Conservation (phyloP, 495 filamentous ascomycete species). For the Cudoniella acicularis region DNA sequence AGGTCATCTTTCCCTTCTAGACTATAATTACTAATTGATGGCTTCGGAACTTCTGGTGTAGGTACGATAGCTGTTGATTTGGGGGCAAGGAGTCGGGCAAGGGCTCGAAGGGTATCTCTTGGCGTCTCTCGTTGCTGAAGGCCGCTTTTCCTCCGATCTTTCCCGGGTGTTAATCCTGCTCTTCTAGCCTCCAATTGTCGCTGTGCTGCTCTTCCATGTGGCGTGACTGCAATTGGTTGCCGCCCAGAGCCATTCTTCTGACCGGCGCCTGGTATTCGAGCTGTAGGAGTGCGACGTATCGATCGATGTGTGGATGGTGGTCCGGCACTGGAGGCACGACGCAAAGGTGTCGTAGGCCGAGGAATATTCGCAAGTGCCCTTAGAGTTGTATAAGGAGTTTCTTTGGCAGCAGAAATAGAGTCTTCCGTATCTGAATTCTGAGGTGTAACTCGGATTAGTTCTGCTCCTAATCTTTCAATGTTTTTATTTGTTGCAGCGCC, state of each 20-base stretch:
- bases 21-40: background rate
- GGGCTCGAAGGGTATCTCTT: conserved; percentile 61
- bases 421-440: conserved; percentile 29
- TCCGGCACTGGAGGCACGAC: conserved; percentile 30
- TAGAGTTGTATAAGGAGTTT: conserved; percentile 33
- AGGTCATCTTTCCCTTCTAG: conserved; percentile 43
- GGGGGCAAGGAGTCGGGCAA: conserved; percentile 64
- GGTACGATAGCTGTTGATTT: conserved; percentile 53
- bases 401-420: conserved; percentile 9
- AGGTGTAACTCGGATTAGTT: conserved; percentile 28
- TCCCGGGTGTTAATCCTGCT: conserved; percentile 69
- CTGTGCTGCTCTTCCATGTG: conserved; percentile 61
- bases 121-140: conserved; percentile 72
- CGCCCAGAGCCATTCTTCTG: conserved; percentile 28
- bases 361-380: conserved; percentile 34
- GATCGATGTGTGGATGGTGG: conserved; percentile 20
- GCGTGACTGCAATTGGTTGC: conserved; percentile 55
- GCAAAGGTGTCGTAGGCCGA: conserved; percentile 34
- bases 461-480: background rate
- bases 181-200: conserved; percentile 68
- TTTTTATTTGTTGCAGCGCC: background rate
- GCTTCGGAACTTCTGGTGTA: conserved; percentile 32
- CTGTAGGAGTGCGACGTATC: conserved; percentile 18
- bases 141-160: conserved; percentile 61
- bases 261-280: background rate